phyloP scores from a whole-genome alignment of 768 basidiomycete species.

The Tremella yokohamensis region DNA sequence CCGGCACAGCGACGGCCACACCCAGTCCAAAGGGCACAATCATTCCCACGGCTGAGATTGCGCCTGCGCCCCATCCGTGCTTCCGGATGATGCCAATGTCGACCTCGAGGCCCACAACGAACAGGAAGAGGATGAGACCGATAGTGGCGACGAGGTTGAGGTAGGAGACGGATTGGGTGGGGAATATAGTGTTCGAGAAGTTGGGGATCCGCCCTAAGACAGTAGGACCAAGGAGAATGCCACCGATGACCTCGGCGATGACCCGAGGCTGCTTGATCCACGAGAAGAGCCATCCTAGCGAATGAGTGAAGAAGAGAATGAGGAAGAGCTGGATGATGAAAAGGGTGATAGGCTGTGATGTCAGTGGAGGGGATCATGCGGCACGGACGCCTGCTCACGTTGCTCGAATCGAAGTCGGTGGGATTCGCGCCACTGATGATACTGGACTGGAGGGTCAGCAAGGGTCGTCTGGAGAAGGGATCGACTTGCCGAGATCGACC shows the following conservation, averaged over 20 bases:
- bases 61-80: conserved; percentile 60
- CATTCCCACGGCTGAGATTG: conserved; percentile 67
- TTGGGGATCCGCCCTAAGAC: conserved; percentile 75
- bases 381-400: conserved; percentile 70
- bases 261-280: conserved; percentile 85
- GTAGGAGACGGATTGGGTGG: conserved; percentile 60
- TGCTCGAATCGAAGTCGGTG: conserved; percentile 57
- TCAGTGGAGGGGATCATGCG: conserved; percentile 62
- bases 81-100: conserved; percentile 67
- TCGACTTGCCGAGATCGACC: too few species aligned
- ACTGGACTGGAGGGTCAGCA: conserved; percentile 23
- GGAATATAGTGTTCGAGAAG: conserved; percentile 82
- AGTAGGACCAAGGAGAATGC: conserved; percentile 74
- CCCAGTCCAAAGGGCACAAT: conserved; percentile 76
- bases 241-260: conserved; percentile 87
- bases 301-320: conserved; percentile 73
- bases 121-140: conserved; percentile 59
- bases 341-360: conserved; percentile 47
- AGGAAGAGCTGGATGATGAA: conserved; percentile 59
- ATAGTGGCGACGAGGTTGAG: conserved; percentile 72
- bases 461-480: too few species aligned
- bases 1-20: conserved; percentile 66
- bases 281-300: conserved; percentile 63
- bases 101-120: conserved; percentile 80
- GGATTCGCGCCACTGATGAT: conserved; percentile 76